Conservation (phyloP, 164 flowering plant species). For the Vitis cinerea region DNA sequence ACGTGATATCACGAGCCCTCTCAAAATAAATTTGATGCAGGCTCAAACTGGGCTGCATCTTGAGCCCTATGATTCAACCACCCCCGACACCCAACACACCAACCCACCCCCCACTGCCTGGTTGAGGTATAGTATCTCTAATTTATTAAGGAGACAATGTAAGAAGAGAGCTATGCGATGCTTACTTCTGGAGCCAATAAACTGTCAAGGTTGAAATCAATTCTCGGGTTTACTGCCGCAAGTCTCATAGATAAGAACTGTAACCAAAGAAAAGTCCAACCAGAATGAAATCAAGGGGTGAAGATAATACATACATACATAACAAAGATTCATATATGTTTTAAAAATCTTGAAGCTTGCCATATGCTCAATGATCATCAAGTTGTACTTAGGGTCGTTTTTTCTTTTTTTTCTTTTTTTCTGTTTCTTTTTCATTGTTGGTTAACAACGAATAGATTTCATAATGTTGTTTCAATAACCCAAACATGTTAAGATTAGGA, state of each 20-base stretch:
- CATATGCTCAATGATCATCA: neutral
- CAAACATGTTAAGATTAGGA: neutral
- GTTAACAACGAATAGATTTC: neutral
- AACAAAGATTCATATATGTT: too few relatives aligned
- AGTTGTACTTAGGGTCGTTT: neutral
- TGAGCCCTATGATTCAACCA: too few relatives aligned
- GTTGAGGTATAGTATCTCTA: neutral
- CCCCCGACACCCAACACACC: too few relatives aligned
- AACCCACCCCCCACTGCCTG: too few relatives aligned
- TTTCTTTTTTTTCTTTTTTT: too few relatives aligned
- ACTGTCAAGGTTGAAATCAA: conserved; percentile 66
- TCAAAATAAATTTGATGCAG: too few relatives aligned
- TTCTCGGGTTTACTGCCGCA: conserved; percentile 83
- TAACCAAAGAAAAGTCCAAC: conserved; percentile 11
- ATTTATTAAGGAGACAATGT: neutral
- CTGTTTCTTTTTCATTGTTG: neutral
- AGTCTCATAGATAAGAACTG: conserved; percentile 91
- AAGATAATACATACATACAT: too few relatives aligned
- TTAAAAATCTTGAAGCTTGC: neutral
- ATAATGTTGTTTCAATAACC: neutral
- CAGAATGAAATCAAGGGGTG: conserved; percentile 13
- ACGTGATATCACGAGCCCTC: too few relatives aligned
- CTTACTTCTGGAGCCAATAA: conserved; percentile 66
- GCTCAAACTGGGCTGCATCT: too few relatives aligned
- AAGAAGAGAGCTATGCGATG: neutral